Conservation (phyloP, 768 basidiomycete species). For the Tremella mesenterica region DNA sequence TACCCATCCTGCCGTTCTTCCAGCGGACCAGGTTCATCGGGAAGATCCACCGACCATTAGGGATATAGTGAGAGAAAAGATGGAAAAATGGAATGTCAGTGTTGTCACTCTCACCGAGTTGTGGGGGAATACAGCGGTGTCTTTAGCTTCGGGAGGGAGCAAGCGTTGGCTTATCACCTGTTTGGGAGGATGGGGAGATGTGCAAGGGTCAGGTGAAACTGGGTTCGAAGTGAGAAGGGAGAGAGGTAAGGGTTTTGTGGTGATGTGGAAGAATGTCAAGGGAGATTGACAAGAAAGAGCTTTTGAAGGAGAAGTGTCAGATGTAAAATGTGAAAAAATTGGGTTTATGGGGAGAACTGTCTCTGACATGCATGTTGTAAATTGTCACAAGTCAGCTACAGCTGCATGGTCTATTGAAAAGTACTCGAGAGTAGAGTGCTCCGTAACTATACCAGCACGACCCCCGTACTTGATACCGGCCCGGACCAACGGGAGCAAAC, state of each 20-base stretch:
- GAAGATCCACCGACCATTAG: slow-evolving; percentile 12
- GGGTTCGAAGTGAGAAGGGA: slow-evolving; percentile 22
- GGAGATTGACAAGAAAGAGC: too few species aligned
- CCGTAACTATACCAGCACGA: too few species aligned
- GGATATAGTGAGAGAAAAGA: slow-evolving; percentile 16
- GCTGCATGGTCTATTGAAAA: too few species aligned
- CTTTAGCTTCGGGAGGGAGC: slow-evolving; percentile 28
- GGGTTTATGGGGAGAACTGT: too few species aligned
- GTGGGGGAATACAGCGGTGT: slow-evolving; percentile 29
- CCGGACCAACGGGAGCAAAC: too few species aligned
- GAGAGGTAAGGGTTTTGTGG: slow-evolving; percentile 21
- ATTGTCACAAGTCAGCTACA: too few species aligned
- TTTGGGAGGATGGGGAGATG: slow-evolving; percentile 40
- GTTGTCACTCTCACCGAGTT: slow-evolving; percentile 33
- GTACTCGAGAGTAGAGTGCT: too few species aligned
- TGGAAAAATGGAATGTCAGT: slow-evolving; percentile 28
- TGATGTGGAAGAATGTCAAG: slow-evolving; percentile 31
- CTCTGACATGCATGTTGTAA: too few species aligned
- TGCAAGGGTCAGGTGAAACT: slow-evolving; percentile 7
- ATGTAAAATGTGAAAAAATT: too few species aligned
- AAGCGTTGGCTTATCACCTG: slow-evolving; percentile 31
- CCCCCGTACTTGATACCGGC: too few species aligned
- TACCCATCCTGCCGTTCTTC: slow-evolving; percentile 14
- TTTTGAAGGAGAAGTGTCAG: too few species aligned
- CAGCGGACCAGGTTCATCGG: slow-evolving; percentile 12